These are phyloP conservation scores for Dryas octopetala DNA, from an alignment of 306 rosid species.

Conservation along the genomic window DNA sequence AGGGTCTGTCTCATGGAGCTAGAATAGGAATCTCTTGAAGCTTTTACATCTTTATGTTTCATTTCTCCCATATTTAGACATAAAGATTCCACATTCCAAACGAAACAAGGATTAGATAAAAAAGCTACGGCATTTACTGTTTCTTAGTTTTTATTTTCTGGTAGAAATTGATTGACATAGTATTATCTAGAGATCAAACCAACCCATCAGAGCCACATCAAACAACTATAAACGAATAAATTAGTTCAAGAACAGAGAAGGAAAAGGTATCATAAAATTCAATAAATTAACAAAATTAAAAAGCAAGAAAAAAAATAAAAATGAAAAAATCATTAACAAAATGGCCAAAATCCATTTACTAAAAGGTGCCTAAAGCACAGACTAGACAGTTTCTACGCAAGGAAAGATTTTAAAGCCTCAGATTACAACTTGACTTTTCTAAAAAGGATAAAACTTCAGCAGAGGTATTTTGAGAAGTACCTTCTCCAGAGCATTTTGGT, in stretches of 20 bases:
- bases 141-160: neutral
- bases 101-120: neutral
- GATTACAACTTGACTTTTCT: constrained; percentile 54
- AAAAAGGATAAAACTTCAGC: constrained; percentile 41
- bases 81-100: neutral
- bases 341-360: constrained; percentile 35
- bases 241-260: constrained; percentile 6
- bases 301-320: constrained; percentile 18
- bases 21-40: neutral
- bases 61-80: neutral
- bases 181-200: constrained; percentile 1
- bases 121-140: neutral
- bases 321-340: constrained; percentile 34
- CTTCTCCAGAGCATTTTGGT: constrained; percentile 49
- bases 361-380: constrained; percentile 28
- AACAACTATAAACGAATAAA: constrained; percentile 1
- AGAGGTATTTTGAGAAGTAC: constrained; percentile 45
- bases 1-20: neutral
- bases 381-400: constrained; percentile 30
- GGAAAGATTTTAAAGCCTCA: constrained; percentile 48
- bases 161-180: neutral
- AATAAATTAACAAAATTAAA: constrained; percentile 26
- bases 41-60: neutral
- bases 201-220: constrained; percentile 4
- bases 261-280: constrained; percentile 21